Evolutionary conservation across 805 yeast species (phyloP).

Genomic region (Blastobotrys mokoenaii): DNA sequence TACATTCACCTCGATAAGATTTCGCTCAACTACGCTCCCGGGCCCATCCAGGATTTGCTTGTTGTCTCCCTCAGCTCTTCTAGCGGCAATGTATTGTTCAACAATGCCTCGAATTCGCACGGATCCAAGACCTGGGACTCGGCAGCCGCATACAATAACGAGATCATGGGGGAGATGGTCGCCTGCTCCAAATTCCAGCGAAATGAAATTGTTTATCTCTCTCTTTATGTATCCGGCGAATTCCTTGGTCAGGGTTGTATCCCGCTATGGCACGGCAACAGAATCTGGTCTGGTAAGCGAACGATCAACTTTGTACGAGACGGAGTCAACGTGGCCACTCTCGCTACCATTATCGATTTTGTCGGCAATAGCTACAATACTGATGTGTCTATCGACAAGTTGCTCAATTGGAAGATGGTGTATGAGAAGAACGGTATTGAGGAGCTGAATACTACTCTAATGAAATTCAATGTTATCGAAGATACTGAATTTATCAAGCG

Average conservation of each 20-base stretch:
- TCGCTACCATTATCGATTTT: conserved; percentile 53
- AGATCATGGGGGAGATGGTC: conserved; percentile 62
- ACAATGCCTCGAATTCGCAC: conserved; percentile 59
- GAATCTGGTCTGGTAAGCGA: conserved; percentile 15
- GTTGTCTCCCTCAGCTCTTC: conserved; percentile 49
- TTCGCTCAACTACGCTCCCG: conserved; percentile 12
- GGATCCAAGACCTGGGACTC: conserved; percentile 55
- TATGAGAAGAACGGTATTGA: conserved; percentile 36
- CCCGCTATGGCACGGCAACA: conserved; percentile 25
- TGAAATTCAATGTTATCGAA: conserved; percentile 46
- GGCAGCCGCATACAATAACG: conserved; percentile 63
- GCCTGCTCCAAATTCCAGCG: conserved; percentile 51
- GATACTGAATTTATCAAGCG: conserved; percentile 42
- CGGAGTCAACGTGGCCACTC: conserved; percentile 31
- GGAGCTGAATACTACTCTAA: conserved; percentile 40
- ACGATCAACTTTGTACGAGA: conserved; percentile 31
- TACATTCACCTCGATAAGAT: conserved; percentile 19
- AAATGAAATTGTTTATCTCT: conserved; percentile 46
- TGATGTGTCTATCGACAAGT: conserved; percentile 44
- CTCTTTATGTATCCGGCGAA: conserved; percentile 55
- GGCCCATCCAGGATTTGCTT: conserved; percentile 28
- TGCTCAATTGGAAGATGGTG: conserved; percentile 44
- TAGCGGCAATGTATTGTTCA: conserved; percentile 44
- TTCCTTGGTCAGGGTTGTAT: conserved; percentile 52
- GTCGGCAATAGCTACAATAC: conserved; percentile 61